A percentile compares a stretch with the other conserved stretches of the same genome.
Conservation (phyloP, 768 basidiomycete species). For the Holtermannia corniformis region DNA sequence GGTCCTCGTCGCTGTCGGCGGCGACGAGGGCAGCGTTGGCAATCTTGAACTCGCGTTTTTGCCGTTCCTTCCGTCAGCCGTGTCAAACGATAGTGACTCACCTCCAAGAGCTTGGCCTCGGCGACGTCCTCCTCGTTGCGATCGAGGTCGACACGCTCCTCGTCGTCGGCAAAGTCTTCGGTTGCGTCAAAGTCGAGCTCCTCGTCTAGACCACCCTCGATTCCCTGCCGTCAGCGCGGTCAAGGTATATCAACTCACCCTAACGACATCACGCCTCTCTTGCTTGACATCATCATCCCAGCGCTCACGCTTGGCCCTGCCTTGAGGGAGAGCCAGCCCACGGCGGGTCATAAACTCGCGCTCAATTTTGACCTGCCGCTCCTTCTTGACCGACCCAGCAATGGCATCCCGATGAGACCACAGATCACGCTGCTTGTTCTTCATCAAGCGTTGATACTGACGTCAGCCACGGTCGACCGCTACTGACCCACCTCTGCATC, state of each 20-base stretch:
- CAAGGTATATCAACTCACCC: slow-evolving; percentile 13
- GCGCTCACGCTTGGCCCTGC: slow-evolving; percentile 16
- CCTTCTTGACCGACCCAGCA: neutral
- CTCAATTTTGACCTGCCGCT: neutral
- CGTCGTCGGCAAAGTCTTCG: slow-evolving; percentile 35
- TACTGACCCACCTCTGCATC: slow-evolving; percentile 21
- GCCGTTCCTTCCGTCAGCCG: slow-evolving; percentile 13
- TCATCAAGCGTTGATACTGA: slow-evolving; percentile 1
- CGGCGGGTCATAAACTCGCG: neutral
- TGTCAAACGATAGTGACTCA: slow-evolving; percentile 1
- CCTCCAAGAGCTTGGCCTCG: slow-evolving; percentile 23
- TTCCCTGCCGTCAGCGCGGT: slow-evolving; percentile 13
- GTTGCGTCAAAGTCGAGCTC: slow-evolving; percentile 32
- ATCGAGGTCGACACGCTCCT: slow-evolving; percentile 33
- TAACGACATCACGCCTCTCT: slow-evolving; percentile 18
- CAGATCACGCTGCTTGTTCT: slow-evolving; percentile 27
- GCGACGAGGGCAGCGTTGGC: slow-evolving; percentile 34
- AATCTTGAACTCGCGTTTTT: slow-evolving; percentile 29
- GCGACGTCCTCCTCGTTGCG: slow-evolving; percentile 31
- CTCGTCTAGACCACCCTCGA: slow-evolving; percentile 33
- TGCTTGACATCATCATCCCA: slow-evolving; percentile 29
- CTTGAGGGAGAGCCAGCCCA: neutral
- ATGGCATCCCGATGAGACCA: slow-evolving; percentile 18
- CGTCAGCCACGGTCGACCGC: neutral
- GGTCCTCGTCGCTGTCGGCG: slow-evolving; percentile 17